Evolutionary conservation across 305 asterid species (phyloP).

Genomic region (Fraxinus floribunda): DNA sequence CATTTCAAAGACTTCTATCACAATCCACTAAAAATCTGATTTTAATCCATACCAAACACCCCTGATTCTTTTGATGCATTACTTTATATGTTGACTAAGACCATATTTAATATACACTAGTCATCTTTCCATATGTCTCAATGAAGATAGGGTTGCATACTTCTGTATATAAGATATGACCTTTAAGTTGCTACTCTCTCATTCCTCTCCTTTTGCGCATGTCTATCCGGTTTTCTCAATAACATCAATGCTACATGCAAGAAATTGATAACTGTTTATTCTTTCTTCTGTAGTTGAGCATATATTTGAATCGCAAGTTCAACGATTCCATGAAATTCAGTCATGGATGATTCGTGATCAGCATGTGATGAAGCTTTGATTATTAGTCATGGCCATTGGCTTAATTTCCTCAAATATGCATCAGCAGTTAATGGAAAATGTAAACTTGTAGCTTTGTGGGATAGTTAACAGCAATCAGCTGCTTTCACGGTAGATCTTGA

Average conservation of each 20-base stretch:
- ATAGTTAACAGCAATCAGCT: not conserved
- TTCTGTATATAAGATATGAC: conserved; percentile 15
- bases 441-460: not conserved
- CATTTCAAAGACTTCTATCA: too few species aligned
- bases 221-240: not conserved
- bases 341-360: not conserved
- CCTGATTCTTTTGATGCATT: conserved; percentile 29
- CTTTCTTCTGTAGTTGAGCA: not conserved
- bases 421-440: conserved; percentile 4
- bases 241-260: not conserved
- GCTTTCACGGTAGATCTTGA: conserved; percentile 23
- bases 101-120: conserved; percentile 17
- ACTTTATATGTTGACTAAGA: conserved; percentile 34
- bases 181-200: not conserved
- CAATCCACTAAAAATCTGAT: too few species aligned
- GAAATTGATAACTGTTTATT: not conserved
- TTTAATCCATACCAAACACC: too few species aligned
- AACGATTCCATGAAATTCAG: not conserved
- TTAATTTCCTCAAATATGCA: not conserved
- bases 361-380: not conserved
- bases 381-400: not conserved
- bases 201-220: not conserved
- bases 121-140: conserved; percentile 16
- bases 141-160: conserved; percentile 14
- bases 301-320: not conserved